phyloP scores from a whole-genome alignment of 2,329 filamentous ascomycete species.

The Aspergillus puulaauensis region DNA sequence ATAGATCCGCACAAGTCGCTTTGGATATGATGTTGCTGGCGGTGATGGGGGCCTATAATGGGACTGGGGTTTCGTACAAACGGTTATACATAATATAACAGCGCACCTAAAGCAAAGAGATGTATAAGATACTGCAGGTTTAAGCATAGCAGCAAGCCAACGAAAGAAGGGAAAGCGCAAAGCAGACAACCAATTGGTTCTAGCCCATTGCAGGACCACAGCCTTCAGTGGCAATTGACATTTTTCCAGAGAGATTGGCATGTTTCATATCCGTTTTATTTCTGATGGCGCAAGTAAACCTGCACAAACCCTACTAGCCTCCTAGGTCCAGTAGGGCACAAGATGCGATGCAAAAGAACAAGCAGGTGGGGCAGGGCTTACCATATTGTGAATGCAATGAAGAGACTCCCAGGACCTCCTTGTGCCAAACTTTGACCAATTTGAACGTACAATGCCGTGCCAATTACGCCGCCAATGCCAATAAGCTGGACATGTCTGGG shows the following conservation, averaged over 20 bases:
- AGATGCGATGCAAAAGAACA: slow-evolving; percentile 2
- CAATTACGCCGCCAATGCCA: slow-evolving; percentile 48
- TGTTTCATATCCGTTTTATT: not conserved
- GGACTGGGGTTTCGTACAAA: slow-evolving; percentile 37
- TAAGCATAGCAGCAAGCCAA: not conserved
- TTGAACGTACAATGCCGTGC: slow-evolving; percentile 45
- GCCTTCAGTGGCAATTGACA: not conserved
- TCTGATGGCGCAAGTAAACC: not conserved
- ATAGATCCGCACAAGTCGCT: slow-evolving; percentile 5
- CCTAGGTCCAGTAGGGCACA: not conserved
- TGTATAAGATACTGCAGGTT: slow-evolving; percentile 31
- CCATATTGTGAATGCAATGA: slow-evolving; percentile 48
- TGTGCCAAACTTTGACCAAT: slow-evolving; percentile 41
- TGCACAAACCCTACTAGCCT: not conserved
- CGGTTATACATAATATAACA: slow-evolving; percentile 46
- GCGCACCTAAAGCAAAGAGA: slow-evolving; percentile 39
- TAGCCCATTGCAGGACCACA: not conserved
- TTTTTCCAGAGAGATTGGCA: not conserved
- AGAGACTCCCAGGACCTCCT: slow-evolving; percentile 45
- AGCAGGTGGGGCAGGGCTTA: slow-evolving; percentile 27
- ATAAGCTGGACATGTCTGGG: slow-evolving; percentile 49
- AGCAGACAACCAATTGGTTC: not conserved
- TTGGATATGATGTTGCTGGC: slow-evolving; percentile 10
- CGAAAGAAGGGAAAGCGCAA: slow-evolving; percentile 9
- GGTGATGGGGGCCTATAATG: slow-evolving; percentile 8